A percentile compares a stretch with the other conserved stretches of the same genome.
These are phyloP conservation scores for Phoma sp. DNA, from an alignment of 2,329 filamentous ascomycete species.

Conservation along the genomic window DNA sequence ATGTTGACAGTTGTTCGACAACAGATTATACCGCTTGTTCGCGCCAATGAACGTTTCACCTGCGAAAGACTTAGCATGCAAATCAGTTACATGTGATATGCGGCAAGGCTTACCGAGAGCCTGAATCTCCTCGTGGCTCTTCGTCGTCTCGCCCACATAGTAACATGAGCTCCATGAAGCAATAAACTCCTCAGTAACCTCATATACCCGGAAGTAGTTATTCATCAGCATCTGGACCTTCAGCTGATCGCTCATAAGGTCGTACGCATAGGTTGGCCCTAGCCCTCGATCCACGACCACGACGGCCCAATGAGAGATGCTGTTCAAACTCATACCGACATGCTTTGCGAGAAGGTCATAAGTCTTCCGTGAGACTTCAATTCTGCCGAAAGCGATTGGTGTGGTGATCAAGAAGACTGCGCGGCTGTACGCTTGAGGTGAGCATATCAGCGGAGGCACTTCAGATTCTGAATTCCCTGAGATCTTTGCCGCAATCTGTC, in stretches of 20 bases:
- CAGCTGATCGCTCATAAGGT: conserved; percentile 19
- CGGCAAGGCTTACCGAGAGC: neutral
- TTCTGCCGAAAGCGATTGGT: conserved; percentile 15
- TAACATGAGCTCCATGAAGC: conserved; percentile 19
- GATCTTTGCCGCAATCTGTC: conserved; percentile 14
- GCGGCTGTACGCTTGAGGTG: conserved; percentile 4
- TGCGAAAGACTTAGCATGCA: neutral
- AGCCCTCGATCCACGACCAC: conserved; percentile 15
- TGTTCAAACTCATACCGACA: conserved; percentile 22
- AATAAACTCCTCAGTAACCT: conserved; percentile 11
- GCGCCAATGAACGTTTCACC: conserved; percentile 15
- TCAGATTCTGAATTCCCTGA: conserved; percentile 19
- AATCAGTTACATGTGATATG: too few relatives aligned
- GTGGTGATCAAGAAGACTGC: conserved; percentile 20
- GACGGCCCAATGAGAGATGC: conserved; percentile 17
- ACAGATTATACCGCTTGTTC: conserved; percentile 17
- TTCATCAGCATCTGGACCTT: conserved; percentile 20
- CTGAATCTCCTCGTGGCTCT: conserved; percentile 17
- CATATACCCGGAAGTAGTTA: conserved; percentile 20
- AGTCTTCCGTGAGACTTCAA: conserved; percentile 11
- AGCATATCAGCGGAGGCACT: conserved; percentile 18
- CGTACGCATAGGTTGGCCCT: conserved; percentile 15
- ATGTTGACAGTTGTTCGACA: conserved; percentile 20
- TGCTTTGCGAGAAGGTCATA: conserved; percentile 19
- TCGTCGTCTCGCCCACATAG: conserved; percentile 20